Conservation (phyloP, 208 protist genomes). For the Leishmania major region DNA sequence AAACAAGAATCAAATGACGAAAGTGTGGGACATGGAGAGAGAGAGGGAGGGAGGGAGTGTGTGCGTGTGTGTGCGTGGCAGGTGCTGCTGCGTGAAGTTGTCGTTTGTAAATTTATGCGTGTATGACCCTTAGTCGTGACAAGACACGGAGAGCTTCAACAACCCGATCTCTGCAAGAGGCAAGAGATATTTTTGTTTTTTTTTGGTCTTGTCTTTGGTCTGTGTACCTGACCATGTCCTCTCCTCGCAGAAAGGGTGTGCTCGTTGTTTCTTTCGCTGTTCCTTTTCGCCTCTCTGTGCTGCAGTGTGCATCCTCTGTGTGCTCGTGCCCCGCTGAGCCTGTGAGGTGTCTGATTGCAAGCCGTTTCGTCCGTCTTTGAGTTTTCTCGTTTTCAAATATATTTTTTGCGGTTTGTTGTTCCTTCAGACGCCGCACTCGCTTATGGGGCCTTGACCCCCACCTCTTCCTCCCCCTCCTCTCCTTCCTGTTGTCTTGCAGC, state of each 20-base stretch:
- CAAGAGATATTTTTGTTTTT: neutral
- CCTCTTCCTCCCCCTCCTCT: no score
- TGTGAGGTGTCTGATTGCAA: no score
- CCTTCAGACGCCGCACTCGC: neutral
- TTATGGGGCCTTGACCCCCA: neutral
- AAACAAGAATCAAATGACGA: neutral
- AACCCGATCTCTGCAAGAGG: neutral
- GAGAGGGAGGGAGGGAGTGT: no score
- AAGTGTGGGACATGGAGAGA: neutral
- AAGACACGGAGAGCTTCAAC: neutral
- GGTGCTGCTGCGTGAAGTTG: neutral
- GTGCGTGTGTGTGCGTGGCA: no score
- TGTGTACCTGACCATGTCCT: neutral
- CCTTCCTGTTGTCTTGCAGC: no score
- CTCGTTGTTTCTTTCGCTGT: neutral
- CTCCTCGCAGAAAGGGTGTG: neutral
- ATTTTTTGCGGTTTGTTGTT: no score
- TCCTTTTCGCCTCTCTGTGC: neutral
- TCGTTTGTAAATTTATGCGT: neutral
- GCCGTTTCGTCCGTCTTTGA: no score
- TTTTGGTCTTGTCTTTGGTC: neutral
- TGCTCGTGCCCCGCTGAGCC: no score
- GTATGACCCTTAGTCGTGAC: neutral
- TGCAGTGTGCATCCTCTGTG: neutral
- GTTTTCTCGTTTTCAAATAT: no score